Evolutionary conservation across 2,329 filamentous ascomycete genomes (phyloP).

Genomic region (Cylindrodendrum hubeiense): DNA sequence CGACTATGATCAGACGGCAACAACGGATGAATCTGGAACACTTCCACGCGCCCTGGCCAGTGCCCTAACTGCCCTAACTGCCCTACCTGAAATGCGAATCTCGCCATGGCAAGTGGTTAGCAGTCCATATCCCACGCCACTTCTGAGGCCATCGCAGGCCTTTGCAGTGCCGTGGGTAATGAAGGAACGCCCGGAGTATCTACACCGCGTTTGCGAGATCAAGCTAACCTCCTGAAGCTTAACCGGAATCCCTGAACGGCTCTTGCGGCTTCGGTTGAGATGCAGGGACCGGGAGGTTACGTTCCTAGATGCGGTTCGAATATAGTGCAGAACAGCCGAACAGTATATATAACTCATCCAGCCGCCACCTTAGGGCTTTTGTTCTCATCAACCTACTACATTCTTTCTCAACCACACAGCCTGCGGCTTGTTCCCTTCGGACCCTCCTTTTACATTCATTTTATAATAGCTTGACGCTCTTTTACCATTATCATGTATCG

Average conservation of each 20-base stretch:
- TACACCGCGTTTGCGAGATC: conserved; percentile 15
- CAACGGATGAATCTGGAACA: conserved; percentile 21
- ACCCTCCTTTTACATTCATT: conserved; percentile 18
- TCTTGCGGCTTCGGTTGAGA: not conserved
- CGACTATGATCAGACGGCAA: not conserved
- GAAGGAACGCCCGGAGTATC: not conserved
- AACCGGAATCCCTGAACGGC: not conserved
- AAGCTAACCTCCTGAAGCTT: not conserved
- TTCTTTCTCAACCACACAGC: conserved; percentile 24
- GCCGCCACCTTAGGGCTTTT: not conserved
- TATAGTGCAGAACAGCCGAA: not conserved
- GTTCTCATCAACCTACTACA: not conserved
- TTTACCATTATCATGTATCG: conserved; percentile 39
- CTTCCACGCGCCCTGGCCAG: not conserved
- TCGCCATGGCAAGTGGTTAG: conserved; percentile 7
- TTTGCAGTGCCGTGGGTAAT: conserved; percentile 3
- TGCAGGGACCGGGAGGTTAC: not conserved
- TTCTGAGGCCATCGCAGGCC: conserved; percentile 23
- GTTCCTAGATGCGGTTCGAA: not conserved
- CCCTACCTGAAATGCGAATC: not conserved
- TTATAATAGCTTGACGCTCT: conserved; percentile 1
- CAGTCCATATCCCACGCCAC: conserved; percentile 24
- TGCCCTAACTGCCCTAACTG: not conserved
- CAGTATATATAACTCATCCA: not conserved
- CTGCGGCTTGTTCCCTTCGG: conserved; percentile 30